Evolutionary conservation across 2,329 filamentous ascomycete species (phyloP).

Genomic region (Colletotrichum orchidophilum): DNA sequence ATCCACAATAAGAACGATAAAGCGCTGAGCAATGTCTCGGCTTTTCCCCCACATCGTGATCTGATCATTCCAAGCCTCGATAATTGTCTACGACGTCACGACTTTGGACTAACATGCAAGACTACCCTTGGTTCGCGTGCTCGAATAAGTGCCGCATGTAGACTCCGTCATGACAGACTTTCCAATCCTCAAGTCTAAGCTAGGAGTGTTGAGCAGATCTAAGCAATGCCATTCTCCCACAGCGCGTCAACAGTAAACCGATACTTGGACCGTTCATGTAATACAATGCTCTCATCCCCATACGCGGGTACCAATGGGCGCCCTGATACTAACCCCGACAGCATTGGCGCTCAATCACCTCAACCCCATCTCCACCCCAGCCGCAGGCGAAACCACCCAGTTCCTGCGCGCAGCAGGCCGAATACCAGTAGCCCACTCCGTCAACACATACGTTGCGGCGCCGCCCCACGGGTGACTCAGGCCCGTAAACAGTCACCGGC

Average conservation of each 20-base stretch:
- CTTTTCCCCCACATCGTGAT: not conserved
- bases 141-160: too few species aligned
- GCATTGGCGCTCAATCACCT: constrained; percentile 38
- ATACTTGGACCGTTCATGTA: constrained; percentile 23
- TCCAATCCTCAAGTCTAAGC: too few species aligned
- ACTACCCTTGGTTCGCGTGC: not conserved
- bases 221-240: constrained; percentile 10
- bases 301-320: constrained; percentile 27
- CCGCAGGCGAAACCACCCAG: constrained; percentile 41
- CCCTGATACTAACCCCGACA: constrained; percentile 28
- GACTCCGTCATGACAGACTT: too few species aligned
- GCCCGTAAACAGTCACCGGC: constrained; percentile 52
- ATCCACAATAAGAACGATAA: constrained; percentile 18
- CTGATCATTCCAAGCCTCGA: not conserved
- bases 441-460: constrained; percentile 55
- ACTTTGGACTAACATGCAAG: not conserved
- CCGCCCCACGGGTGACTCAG: constrained; percentile 55
- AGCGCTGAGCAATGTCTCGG: not conserved
- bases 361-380: constrained; percentile 40
- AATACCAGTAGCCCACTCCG: constrained; percentile 44
- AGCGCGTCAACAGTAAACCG: constrained; percentile 20
- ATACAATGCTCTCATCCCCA: constrained; percentile 1
- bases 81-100: not conserved
- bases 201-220: not conserved
- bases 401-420: constrained; percentile 33